A percentile compares a stretch with the other conserved stretches of the same genome.
Evolutionary conservation across 257 asterid species (phyloP).

Genomic region (Nicotiana paniculata): DNA sequence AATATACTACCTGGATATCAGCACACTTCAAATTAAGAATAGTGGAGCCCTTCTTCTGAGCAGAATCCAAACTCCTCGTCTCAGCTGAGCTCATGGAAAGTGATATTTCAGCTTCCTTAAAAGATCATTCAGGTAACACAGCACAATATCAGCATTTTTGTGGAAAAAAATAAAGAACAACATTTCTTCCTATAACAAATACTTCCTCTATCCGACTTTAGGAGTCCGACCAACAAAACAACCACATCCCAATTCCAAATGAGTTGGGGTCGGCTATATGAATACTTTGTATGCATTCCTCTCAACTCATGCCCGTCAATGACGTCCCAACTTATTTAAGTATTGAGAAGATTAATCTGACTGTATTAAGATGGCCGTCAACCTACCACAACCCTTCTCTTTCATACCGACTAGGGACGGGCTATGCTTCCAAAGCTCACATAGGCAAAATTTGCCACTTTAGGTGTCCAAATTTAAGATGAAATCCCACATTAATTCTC

Average conservation of each 20-base stretch:
- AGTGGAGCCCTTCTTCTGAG: conserved; percentile 88
- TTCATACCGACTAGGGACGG: background rate
- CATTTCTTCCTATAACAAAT: background rate
- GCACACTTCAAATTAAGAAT: conserved; percentile 87
- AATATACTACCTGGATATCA: conserved; percentile 69
- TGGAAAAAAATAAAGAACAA: background rate
- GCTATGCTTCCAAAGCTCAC: background rate
- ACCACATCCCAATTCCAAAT: background rate
- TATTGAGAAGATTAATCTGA: background rate
- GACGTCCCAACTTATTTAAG: background rate
- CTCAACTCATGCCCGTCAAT: background rate
- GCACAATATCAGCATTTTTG: background rate
- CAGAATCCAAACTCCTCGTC: conserved; percentile 75
- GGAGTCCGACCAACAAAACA: background rate
- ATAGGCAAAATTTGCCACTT: background rate
- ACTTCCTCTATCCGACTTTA: background rate
- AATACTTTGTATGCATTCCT: background rate
- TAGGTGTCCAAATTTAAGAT: background rate
- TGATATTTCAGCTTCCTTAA: conserved; percentile 89
- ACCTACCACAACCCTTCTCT: background rate
- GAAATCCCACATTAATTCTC: background rate
- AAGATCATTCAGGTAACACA: conserved; percentile 4
- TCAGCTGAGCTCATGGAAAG: conserved; percentile 71
- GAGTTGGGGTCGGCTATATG: background rate
- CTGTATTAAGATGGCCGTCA: background rate